Percentiles rank a stretch among this genome's conserved stretches.
phyloP scores from a whole-genome alignment of 2,329 filamentous ascomycete species.

The Diaporthe destruens region DNA sequence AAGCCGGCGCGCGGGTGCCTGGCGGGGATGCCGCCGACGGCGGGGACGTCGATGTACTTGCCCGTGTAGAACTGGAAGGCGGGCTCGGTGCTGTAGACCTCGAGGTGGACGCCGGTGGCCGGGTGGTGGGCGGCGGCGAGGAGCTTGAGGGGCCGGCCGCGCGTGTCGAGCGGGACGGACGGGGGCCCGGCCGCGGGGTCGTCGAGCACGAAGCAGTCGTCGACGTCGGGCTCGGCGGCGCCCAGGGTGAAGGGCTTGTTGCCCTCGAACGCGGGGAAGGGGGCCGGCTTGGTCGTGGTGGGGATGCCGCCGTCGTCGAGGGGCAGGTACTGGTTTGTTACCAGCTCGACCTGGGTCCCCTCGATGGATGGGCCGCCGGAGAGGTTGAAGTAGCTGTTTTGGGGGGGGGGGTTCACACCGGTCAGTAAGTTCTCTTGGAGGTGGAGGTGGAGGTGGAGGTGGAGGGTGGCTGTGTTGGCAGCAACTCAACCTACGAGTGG shows the following conservation, averaged over 20 bases:
- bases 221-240: slow-evolving; percentile 79
- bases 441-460: too few species aligned
- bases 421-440: not conserved
- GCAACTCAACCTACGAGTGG: slow-evolving; percentile 75
- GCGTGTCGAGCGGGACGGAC: slow-evolving; percentile 75
- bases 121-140: slow-evolving; percentile 82
- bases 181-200: slow-evolving; percentile 66
- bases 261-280: slow-evolving; percentile 74
- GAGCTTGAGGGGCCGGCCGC: slow-evolving; percentile 71
- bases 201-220: slow-evolving; percentile 90
- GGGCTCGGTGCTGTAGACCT: slow-evolving; percentile 91
- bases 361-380: slow-evolving; percentile 64
- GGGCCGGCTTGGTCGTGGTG: slow-evolving; percentile 70
- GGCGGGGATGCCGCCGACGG: slow-evolving; percentile 70
- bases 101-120: slow-evolving; percentile 80
- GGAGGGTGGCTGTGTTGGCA: too few species aligned
- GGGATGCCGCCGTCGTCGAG: slow-evolving; percentile 82
- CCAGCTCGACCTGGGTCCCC: slow-evolving; percentile 75
- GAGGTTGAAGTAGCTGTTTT: slow-evolving; percentile 74
- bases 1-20: slow-evolving; percentile 80
- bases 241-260: slow-evolving; percentile 79
- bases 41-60: slow-evolving; percentile 83
- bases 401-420: not conserved
- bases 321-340: slow-evolving; percentile 75
- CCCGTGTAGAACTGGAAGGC: slow-evolving; percentile 98